Evolutionary conservation across 306 rosid genomes (phyloP).

Genomic region (Prunus davidiana): DNA sequence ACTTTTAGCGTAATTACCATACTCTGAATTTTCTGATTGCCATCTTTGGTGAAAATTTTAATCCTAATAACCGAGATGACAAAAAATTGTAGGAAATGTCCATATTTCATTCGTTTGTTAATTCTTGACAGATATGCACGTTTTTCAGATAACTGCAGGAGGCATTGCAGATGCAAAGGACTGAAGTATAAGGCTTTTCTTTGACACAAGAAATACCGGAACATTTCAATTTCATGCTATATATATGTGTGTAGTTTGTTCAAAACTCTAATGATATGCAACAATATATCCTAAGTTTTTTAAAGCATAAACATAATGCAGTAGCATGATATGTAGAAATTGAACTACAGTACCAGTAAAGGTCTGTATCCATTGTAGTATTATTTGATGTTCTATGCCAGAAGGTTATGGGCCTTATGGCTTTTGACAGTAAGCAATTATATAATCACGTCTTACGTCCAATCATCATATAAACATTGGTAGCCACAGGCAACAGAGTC

Average conservation of each 20-base stretch:
- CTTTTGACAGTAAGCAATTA: slow-evolving; percentile 33
- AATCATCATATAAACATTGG: slow-evolving; percentile 25
- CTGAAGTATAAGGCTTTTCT: slow-evolving; percentile 23
- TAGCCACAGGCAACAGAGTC: slow-evolving; percentile 24
- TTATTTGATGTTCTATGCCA: slow-evolving; percentile 44
- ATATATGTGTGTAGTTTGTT: slow-evolving; percentile 15
- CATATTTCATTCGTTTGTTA: slow-evolving; percentile 23
- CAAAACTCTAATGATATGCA: background rate
- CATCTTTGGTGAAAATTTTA: background rate
- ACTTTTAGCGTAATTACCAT: background rate
- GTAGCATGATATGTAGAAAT: background rate
- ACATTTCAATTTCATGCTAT: slow-evolving; percentile 26
- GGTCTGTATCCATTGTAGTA: slow-evolving; percentile 23
- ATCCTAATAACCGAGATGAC: background rate
- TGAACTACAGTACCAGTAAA: background rate
- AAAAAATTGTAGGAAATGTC: background rate
- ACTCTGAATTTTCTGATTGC: background rate
- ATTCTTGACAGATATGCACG: slow-evolving; percentile 51
- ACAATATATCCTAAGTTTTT: background rate
- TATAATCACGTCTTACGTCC: slow-evolving; percentile 21
- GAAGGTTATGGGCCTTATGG: slow-evolving; percentile 16
- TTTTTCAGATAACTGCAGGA: slow-evolving; percentile 91
- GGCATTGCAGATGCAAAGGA: slow-evolving; percentile 95
- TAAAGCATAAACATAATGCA: background rate
- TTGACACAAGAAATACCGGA: background rate